Evolutionary conservation across 768 basidiomycete genomes (phyloP).

Genomic region (Cyclocybe aegerita): DNA sequence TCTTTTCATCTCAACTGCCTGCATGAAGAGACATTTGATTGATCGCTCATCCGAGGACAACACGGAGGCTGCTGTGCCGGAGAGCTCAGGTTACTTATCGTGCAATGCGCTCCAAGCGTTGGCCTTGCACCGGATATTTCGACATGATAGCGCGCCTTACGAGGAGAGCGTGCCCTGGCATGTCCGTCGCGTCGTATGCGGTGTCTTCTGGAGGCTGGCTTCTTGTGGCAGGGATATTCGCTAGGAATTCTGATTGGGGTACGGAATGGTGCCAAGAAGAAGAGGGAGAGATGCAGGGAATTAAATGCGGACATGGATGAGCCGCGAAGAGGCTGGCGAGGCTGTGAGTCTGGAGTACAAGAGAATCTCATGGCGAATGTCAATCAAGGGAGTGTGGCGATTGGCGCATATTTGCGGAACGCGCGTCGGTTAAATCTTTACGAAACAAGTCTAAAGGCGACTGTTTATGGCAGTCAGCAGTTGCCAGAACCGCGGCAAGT

Average conservation of each 20-base stretch:
- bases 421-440: conserved; percentile 14
- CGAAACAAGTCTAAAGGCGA: conserved; percentile 15
- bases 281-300: too few species aligned
- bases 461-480: conserved; percentile 17
- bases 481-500: conserved; percentile 22
- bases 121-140: too few species aligned
- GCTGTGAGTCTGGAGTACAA: conserved; percentile 2
- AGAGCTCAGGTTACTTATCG: neutral
- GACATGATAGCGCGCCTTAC: too few species aligned
- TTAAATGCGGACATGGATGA: neutral
- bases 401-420: conserved; percentile 18
- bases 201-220: too few species aligned
- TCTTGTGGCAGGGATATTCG: too few species aligned
- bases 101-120: neutral
- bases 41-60: conserved; percentile 16
- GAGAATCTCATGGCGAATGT: conserved; percentile 11
- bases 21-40: conserved; percentile 7
- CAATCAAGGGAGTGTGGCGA: conserved; percentile 15
- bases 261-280: neutral
- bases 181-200: too few species aligned
- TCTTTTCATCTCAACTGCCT: conserved; percentile 1
- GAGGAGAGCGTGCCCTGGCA: too few species aligned
- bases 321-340: neutral
- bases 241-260: neutral
- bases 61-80: conserved; percentile 12